A percentile compares a stretch with the other conserved stretches of the same genome.
Evolutionary conservation across 2,329 filamentous ascomycete species (phyloP).

Genomic region (Graphiopsis chlorocephala): DNA sequence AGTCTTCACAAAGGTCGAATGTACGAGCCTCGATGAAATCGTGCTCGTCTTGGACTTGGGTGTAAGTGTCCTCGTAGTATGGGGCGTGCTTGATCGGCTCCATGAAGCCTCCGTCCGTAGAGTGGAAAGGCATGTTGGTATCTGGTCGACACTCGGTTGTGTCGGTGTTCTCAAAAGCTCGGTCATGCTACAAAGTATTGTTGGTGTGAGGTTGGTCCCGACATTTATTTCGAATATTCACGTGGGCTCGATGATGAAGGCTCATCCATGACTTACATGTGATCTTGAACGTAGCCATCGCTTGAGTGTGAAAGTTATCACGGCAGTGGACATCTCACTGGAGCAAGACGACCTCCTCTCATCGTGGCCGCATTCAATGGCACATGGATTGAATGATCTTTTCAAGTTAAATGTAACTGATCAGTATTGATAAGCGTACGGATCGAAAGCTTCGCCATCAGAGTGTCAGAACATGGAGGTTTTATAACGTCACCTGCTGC

Average conservation of each 20-base stretch:
- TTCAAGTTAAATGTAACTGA: neutral
- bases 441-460: no score
- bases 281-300: neutral
- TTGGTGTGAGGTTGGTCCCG: neutral
- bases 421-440: no score
- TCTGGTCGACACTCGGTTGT: neutral
- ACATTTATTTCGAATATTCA: neutral
- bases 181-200: neutral
- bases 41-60: neutral
- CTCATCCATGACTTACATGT: neutral
- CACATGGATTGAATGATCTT: neutral
- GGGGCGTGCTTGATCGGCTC: neutral
- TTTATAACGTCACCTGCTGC: no score
- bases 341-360: neutral
- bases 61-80: slow-evolving; percentile 1
- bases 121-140: neutral
- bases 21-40: neutral
- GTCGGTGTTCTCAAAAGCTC: neutral
- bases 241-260: no score
- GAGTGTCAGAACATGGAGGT: no score
- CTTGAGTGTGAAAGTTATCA: neutral
- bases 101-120: neutral
- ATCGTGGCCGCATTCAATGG: neutral
- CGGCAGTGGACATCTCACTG: neutral
- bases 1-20: neutral